Conservation (phyloP, 2,329 filamentous ascomycete genomes). For the Drechslera avenae region DNA sequence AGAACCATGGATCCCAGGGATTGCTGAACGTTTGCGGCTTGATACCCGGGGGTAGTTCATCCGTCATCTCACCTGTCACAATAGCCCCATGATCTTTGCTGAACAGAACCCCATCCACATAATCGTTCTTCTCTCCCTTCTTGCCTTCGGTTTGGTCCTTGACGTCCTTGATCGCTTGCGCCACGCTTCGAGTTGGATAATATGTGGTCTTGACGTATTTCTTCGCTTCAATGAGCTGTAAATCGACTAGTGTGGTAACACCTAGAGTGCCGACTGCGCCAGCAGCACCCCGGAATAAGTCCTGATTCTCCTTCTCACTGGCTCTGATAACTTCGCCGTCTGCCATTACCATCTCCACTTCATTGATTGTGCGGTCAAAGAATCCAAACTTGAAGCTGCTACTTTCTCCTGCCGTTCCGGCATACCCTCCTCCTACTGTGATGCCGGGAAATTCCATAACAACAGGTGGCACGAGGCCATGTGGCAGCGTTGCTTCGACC, state of each 20-base stretch:
- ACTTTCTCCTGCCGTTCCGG: constrained; percentile 71
- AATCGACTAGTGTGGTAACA: constrained; percentile 64
- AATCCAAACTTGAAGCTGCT: constrained; percentile 71
- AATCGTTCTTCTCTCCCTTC: constrained; percentile 48
- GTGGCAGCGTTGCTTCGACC: constrained; percentile 61
- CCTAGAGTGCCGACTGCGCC: constrained; percentile 70
- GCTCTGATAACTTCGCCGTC: constrained; percentile 63
- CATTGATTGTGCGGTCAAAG: constrained; percentile 66
- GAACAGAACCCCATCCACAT: constrained; percentile 59
- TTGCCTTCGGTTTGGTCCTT: constrained; percentile 45
- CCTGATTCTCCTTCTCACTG: constrained; percentile 59
- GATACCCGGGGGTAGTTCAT: constrained; percentile 37
- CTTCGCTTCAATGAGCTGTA: constrained; percentile 54
- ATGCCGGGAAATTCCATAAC: constrained; percentile 77
- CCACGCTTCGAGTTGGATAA: constrained; percentile 49
- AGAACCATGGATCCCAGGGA: constrained; percentile 58
- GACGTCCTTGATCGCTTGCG: constrained; percentile 51
- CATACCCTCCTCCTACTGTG: constrained; percentile 70
- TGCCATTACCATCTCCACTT: constrained; percentile 68
- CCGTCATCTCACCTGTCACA: constrained; percentile 52
- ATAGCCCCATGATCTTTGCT: constrained; percentile 51
- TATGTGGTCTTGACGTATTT: constrained; percentile 58
- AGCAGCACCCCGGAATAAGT: constrained; percentile 69
- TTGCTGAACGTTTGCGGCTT: constrained; percentile 49
- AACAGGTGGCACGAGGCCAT: constrained; percentile 66